Evolutionary conservation across 768 basidiomycete genomes (phyloP).

Genomic region (Fomitopsis serialis): DNA sequence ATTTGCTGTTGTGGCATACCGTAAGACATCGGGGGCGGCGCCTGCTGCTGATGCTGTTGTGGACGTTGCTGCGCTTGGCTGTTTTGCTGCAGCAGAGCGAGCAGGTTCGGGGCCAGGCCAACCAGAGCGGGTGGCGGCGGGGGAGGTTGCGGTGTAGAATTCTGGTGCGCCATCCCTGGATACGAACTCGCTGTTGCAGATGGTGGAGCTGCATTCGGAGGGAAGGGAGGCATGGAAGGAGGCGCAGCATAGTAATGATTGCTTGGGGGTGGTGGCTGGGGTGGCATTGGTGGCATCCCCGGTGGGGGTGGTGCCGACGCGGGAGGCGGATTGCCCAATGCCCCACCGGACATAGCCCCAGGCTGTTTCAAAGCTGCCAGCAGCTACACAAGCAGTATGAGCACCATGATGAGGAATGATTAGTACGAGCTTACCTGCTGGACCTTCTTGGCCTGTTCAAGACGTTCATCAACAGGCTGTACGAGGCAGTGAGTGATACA

Average conservation of each 20-base stretch:
- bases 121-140: constrained; percentile 28
- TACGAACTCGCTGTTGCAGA: constrained; percentile 22
- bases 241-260: constrained; percentile 10
- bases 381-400: constrained; percentile 31
- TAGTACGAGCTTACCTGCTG: constrained; percentile 52
- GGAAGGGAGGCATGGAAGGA: constrained; percentile 15
- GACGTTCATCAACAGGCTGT: constrained; percentile 64
- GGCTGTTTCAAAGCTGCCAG: constrained; percentile 79
- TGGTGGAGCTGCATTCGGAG: constrained; percentile 23
- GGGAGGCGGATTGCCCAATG: constrained; percentile 28
- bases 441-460: constrained; percentile 84
- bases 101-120: constrained; percentile 59
- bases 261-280: constrained; percentile 10
- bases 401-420: background rate
- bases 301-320: constrained; percentile 17
- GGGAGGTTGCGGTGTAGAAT: constrained; percentile 27
- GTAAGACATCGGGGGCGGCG: constrained; percentile 28
- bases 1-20: constrained; percentile 39
- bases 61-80: constrained; percentile 24
- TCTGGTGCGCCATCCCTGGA: constrained; percentile 21
- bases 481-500: constrained; percentile 1
- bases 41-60: constrained; percentile 24
- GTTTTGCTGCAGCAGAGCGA: constrained; percentile 59
- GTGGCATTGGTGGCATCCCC: constrained; percentile 18
- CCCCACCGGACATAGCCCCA: constrained; percentile 29